Evolutionary conservation across 1,139 yeast species (phyloP).

Genomic region (Entelexis sorbosivorans): DNA sequence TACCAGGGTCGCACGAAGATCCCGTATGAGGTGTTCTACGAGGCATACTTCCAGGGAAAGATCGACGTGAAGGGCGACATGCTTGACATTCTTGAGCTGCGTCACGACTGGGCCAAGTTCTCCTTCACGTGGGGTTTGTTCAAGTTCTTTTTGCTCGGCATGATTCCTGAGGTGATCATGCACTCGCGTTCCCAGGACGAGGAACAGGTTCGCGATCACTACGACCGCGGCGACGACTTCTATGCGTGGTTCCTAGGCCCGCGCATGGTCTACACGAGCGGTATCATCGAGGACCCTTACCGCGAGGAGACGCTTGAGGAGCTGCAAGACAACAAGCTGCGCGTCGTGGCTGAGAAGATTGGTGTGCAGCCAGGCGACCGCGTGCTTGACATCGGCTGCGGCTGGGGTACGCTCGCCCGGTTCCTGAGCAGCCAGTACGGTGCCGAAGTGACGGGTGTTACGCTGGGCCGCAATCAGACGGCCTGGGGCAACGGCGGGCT

Average conservation of each 20-base stretch:
- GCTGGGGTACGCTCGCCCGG: constrained; percentile 92
- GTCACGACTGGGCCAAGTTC: constrained; percentile 87
- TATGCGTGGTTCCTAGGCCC: constrained; percentile 92
- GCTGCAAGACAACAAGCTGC: constrained; percentile 82
- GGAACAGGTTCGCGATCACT: constrained; percentile 92
- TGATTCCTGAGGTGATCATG: constrained; percentile 87
- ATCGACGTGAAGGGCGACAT: constrained; percentile 84
- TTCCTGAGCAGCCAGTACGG: constrained; percentile 75
- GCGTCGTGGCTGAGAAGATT: constrained; percentile 78
- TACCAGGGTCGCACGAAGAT: constrained; percentile 65
- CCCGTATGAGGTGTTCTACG: constrained; percentile 90
- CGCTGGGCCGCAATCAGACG: constrained; percentile 84
- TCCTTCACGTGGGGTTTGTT: constrained; percentile 67
- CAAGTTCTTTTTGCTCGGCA: constrained; percentile 71
- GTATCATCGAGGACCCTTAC: constrained; percentile 62
- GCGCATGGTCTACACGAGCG: constrained; percentile 87
- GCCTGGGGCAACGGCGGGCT: constrained; percentile 74
- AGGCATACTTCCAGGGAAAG: constrained; percentile 71
- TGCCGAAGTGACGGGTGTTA: constrained; percentile 80
- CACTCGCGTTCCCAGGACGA: constrained; percentile 92
- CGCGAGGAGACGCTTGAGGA: constrained; percentile 71
- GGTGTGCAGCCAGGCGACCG: constrained; percentile 61
- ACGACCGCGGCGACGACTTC: constrained; percentile 94
- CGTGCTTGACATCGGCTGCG: constrained; percentile 81
- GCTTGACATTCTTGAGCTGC: constrained; percentile 69